Evolutionary conservation across 805 yeast species (phyloP).

Genomic region (Candida patagonica): DNA sequence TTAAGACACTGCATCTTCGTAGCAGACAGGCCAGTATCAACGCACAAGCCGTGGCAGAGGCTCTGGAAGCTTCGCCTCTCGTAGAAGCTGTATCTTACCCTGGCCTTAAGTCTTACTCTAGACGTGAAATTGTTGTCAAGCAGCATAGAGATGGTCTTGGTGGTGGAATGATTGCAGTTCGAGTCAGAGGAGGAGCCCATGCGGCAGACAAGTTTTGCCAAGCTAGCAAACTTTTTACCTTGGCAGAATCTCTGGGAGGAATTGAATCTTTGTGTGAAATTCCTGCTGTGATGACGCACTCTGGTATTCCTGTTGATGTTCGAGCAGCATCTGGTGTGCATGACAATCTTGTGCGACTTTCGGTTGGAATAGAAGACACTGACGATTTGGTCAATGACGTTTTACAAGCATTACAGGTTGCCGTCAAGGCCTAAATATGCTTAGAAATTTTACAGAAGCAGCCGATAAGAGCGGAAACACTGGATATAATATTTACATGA

Average conservation of each 20-base stretch:
- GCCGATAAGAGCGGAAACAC: neutral
- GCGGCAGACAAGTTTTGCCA: slow-evolving; percentile 70
- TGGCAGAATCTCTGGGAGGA: slow-evolving; percentile 89
- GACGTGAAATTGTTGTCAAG: slow-evolving; percentile 51
- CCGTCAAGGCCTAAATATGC: slow-evolving; percentile 10
- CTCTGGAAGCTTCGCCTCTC: slow-evolving; percentile 35
- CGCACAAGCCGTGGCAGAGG: slow-evolving; percentile 65
- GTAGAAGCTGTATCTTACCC: slow-evolving; percentile 76
- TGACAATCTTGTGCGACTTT: slow-evolving; percentile 72
- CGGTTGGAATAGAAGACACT: slow-evolving; percentile 80
- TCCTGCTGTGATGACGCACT: slow-evolving; percentile 89
- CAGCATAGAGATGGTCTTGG: slow-evolving; percentile 83
- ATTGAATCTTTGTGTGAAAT: slow-evolving; percentile 79
- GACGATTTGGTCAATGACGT: slow-evolving; percentile 71
- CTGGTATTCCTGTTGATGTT: slow-evolving; percentile 72
- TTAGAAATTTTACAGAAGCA: neutral
- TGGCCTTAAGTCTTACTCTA: slow-evolving; percentile 58
- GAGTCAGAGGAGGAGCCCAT: slow-evolving; percentile 72
- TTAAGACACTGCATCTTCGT: slow-evolving; percentile 78
- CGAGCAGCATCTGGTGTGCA: slow-evolving; percentile 74
- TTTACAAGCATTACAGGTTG: slow-evolving; percentile 51
- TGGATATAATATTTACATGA: too few species aligned
- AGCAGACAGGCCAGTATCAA: slow-evolving; percentile 56
- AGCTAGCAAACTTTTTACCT: slow-evolving; percentile 64
- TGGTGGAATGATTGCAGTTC: slow-evolving; percentile 87